These are phyloP conservation scores for Papiliotrema fonsecae DNA, from an alignment of 1,284 basidiomycete genomes.

Conservation along the genomic window DNA sequence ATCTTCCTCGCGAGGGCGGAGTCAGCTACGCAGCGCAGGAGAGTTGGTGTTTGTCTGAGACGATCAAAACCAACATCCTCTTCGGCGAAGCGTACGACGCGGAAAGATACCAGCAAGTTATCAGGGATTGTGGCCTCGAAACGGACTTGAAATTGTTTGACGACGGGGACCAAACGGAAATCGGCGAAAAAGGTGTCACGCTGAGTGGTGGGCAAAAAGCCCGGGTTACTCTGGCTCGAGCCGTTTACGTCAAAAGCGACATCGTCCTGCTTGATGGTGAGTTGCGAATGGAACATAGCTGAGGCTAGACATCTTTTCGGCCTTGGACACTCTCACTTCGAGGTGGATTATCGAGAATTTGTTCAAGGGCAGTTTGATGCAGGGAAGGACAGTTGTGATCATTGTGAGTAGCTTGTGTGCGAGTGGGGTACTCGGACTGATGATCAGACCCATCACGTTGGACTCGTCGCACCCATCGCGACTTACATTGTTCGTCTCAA, in stretches of 20 bases:
- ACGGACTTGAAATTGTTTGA: conserved; percentile 63
- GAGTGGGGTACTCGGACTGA: conserved; percentile 1
- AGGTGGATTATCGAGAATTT: conserved; percentile 72
- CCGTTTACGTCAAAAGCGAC: conserved; percentile 60
- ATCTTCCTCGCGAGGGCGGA: conserved; percentile 61
- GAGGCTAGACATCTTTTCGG: conserved; percentile 55
- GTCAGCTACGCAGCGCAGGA: conserved; percentile 72
- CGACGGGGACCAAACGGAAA: conserved; percentile 66
- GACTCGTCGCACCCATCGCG: conserved; percentile 60
- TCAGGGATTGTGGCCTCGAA: conserved; percentile 61
- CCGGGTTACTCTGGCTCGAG: conserved; percentile 66
- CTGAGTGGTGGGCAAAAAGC: conserved; percentile 62
- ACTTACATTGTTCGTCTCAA: conserved; percentile 59
- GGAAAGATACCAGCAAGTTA: conserved; percentile 54
- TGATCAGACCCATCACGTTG: conserved; percentile 65
- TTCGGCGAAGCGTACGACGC: conserved; percentile 55
- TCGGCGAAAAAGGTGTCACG: conserved; percentile 49
- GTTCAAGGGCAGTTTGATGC: conserved; percentile 63
- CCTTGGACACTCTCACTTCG: conserved; percentile 59
- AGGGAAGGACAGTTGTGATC: conserved; percentile 64
- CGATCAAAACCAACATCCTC: conserved; percentile 57
- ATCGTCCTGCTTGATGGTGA: conserved; percentile 56
- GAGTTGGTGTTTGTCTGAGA: conserved; percentile 58
- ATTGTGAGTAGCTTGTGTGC: conserved; percentile 55
- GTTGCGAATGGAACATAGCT: conserved; percentile 5